Base-by-base conservation (phyloP, 805 yeast species). In the Wickerhamiella lipophila region DNA sequence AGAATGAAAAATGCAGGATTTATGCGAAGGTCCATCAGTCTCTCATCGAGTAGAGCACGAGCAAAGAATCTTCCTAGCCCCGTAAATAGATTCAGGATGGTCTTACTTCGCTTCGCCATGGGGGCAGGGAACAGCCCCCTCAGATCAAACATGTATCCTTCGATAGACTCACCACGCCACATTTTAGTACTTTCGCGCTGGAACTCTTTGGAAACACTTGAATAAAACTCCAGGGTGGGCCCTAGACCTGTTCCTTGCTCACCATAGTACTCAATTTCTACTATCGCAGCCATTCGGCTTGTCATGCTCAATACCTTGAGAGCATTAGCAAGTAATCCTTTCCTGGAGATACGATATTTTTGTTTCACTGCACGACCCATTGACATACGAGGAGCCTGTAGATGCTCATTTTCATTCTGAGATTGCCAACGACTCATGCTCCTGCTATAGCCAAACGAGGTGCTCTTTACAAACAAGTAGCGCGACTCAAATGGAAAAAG, bases 211-310 rank as follows among this genome's bases (percentile, higher is more conserved):
- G 96, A 86, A 1, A 84, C 86, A 13, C 72, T 68, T 0, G 96
- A 78, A 59, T 86, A 89, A 60, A 92, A 89, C 64, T 89, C 98
- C 54, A 88, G 69, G 0, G 98, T 89, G 3, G 98, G 98, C 0
- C 98, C 98, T 41, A 87, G 67, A 0, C 98, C 98, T 0, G 95
- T 81, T n/a, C 97, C 98, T 6, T 74, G 95, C 62, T 89, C 98
- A 55, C 81, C 87, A 53, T 73, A 77, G 58, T 83, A 89, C 61
- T 88, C 95, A 49, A 92, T 79, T 57, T 89, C 97, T 19, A 89
- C 66, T 3, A 83, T 69, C 25, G 86, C 81, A 1, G 95, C 87
- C n/a, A 80, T 73, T 0, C 83, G 66, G 0, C 92, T 94, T 61
- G 85, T 81, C 45, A 76, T 67, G 40, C 78, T 81, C 63, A 92